phyloP scores from a whole-genome alignment of 2,329 filamentous ascomycete genomes.

The Aureobasidium leucospermi region DNA sequence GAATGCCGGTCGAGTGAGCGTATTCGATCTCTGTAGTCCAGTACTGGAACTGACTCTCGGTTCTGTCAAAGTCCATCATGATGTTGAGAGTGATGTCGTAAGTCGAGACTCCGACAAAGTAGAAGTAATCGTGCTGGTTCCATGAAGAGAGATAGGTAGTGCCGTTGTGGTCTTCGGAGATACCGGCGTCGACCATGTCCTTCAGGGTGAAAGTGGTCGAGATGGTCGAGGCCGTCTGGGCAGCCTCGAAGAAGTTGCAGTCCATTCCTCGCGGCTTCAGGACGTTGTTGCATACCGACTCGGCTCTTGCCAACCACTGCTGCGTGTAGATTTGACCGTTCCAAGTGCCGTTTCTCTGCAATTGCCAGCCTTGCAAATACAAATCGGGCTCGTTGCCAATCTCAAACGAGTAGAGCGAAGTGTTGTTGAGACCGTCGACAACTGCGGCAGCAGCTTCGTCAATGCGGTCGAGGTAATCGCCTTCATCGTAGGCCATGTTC shows the following conservation, averaged over 20 bases:
- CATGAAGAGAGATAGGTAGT: constrained; percentile 34
- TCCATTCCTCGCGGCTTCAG: constrained; percentile 34
- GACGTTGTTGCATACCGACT: constrained; percentile 38
- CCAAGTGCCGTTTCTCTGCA: constrained; percentile 39
- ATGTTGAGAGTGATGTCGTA: constrained; percentile 37
- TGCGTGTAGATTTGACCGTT: constrained; percentile 37
- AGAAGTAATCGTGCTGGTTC: constrained; percentile 50
- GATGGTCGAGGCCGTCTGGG: constrained; percentile 44
- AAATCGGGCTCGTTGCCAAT: constrained; percentile 39
- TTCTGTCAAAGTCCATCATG: constrained; percentile 40
- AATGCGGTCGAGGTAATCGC: constrained; percentile 39
- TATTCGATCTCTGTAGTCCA: constrained; percentile 40
- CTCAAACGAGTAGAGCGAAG: constrained; percentile 36
- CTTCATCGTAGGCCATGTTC: constrained; percentile 41
- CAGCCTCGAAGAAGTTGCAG: constrained; percentile 43
- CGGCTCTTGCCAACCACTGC: constrained; percentile 40
- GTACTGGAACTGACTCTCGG: constrained; percentile 41
- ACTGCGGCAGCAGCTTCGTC: constrained; percentile 35
- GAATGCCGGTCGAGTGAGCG: constrained; percentile 34
- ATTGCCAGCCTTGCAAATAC: constrained; percentile 33
- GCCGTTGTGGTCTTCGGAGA: constrained; percentile 31
- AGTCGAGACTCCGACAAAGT: constrained; percentile 43
- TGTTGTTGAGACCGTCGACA: constrained; percentile 30
- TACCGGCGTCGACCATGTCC: constrained; percentile 34
- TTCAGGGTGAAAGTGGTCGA: constrained; percentile 43